Percentiles rank a stretch among this genome's conserved stretches.
Conservation (phyloP, 139 green algal species). For the Pleodorina starrii region DNA sequence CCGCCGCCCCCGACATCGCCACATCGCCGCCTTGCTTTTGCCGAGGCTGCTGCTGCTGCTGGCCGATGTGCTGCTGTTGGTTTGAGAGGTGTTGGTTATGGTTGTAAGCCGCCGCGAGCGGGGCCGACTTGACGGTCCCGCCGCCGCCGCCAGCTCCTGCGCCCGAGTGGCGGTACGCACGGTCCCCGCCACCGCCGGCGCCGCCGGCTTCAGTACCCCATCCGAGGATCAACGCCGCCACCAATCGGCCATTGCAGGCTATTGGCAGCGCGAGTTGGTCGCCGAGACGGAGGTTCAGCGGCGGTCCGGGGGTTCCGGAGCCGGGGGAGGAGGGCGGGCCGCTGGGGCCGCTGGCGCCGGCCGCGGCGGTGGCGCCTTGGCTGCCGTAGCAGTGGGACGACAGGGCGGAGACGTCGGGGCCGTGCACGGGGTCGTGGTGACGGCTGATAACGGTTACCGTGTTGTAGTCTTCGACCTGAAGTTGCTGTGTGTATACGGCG, state of each 20-base stretch:
- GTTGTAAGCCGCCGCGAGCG: too few relatives aligned
- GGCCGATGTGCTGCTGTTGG: too few relatives aligned
- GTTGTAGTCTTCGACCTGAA: slow-evolving; percentile 10
- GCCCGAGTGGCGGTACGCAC: not conserved
- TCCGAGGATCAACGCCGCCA: not conserved
- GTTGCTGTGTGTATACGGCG: not conserved
- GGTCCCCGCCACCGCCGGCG: not conserved
- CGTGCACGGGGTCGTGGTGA: not conserved
- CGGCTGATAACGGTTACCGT: not conserved
- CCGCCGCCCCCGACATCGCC: too few relatives aligned
- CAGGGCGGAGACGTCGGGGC: not conserved
- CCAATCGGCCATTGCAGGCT: not conserved
- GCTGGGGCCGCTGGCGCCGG: not conserved
- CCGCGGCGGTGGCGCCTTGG: not conserved
- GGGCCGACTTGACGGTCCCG: not conserved
- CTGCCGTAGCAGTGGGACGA: not conserved
- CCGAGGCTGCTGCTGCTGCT: slow-evolving; percentile 18
- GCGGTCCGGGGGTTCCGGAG: not conserved
- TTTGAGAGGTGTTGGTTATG: not conserved
- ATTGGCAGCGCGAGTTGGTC: slow-evolving; percentile 7
- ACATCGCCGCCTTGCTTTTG: too few relatives aligned
- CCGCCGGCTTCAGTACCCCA: not conserved
- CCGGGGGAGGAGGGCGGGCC: not conserved
- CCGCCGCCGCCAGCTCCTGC: not conserved
- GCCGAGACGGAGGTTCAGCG: not conserved